phyloP scores from a whole-genome alignment of 1,284 basidiomycete species.

The Pseudozyma sp. region DNA sequence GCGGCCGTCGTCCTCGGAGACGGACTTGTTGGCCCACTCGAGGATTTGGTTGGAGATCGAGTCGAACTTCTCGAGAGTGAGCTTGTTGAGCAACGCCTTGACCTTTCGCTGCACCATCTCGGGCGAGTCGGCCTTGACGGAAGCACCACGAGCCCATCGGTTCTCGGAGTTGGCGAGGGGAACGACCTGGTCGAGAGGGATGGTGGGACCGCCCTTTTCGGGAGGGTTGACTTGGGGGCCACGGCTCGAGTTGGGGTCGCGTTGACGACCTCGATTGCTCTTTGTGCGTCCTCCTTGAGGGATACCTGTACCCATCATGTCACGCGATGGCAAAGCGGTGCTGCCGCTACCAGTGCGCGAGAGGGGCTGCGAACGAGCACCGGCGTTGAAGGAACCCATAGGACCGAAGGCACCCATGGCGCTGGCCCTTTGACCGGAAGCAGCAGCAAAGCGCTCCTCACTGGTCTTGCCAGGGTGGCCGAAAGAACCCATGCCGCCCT shows the following conservation, averaged over 20 bases:
- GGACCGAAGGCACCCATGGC: conserved; percentile 62
- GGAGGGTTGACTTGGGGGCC: conserved; percentile 66
- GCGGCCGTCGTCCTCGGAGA: conserved; percentile 89
- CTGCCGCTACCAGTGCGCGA: conserved; percentile 67
- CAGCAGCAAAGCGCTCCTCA: conserved; percentile 67
- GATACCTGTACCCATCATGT: conserved; percentile 67
- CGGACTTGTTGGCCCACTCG: conserved; percentile 91
- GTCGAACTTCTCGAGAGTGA: conserved; percentile 96
- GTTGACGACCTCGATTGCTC: conserved; percentile 65
- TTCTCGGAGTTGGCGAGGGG: conserved; percentile 83
- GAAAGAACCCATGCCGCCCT: conserved; percentile 60
- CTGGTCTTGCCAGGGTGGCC: conserved; percentile 64
- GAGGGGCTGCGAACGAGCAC: conserved; percentile 63
- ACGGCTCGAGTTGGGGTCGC: conserved; percentile 59
- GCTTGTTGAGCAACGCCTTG: conserved; percentile 91
- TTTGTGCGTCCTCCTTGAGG: conserved; percentile 63
- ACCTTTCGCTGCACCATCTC: conserved; percentile 93
- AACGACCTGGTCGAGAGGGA: conserved; percentile 74
- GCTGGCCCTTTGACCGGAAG: conserved; percentile 45
- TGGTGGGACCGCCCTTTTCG: conserved; percentile 69
- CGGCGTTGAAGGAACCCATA: conserved; percentile 65
- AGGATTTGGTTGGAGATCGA: conserved; percentile 93
- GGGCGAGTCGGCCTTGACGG: conserved; percentile 75
- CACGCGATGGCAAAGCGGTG: conserved; percentile 64
- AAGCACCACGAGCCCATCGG: conserved; percentile 75